Percentiles rank a stretch among this genome's conserved stretches.
These are phyloP conservation scores for Raddia guianensis DNA, from an alignment of 176 grass and related monocot species.

Conservation along the genomic window DNA sequence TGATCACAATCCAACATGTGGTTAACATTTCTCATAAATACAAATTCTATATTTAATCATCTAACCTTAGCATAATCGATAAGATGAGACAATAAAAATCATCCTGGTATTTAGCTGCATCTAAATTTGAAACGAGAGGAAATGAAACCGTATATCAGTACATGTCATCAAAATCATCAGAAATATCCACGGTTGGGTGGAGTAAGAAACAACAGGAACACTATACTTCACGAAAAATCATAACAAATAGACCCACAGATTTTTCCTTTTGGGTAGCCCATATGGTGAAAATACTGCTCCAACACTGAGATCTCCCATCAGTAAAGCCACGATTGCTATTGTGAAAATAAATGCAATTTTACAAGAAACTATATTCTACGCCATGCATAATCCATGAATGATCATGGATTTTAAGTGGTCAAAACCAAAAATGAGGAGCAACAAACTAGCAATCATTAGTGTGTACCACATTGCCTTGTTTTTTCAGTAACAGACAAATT, in stretches of 20 bases:
- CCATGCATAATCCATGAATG: neutral
- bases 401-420: neutral
- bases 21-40: constrained; percentile 7
- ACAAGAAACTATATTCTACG: neutral
- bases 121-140: neutral
- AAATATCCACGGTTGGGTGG: neutral
- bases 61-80: neutral
- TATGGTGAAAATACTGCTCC: neutral
- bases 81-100: neutral
- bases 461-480: neutral
- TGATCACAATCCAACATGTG: neutral
- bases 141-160: constrained; percentile 2
- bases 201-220: neutral
- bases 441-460: neutral
- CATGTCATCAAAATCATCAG: neutral
- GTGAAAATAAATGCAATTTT: neutral
- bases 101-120: neutral
- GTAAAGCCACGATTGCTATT: neutral
- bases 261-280: neutral
- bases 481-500: constrained; percentile 26
- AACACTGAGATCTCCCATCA: constrained; percentile 17
- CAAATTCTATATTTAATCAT: neutral
- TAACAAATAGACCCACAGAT: neutral
- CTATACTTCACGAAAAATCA: neutral
- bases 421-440: neutral